Percentiles rank a stretch among this genome's conserved stretches.
Evolutionary conservation across 805 yeast species (phyloP).

Genomic region (Nakazawaea molendinolei): DNA sequence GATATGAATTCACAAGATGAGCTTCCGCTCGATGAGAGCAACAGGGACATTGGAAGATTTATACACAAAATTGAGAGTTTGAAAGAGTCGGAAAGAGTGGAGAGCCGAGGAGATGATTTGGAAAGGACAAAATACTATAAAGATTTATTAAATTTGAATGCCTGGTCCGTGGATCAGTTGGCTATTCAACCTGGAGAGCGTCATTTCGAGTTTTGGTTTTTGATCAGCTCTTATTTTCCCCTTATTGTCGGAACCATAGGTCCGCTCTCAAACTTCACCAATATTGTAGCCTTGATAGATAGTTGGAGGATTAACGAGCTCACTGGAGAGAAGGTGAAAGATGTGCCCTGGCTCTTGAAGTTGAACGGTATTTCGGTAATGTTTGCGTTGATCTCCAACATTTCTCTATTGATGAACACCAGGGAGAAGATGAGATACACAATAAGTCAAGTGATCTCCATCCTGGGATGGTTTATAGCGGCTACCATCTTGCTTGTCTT

Average conservation of each 20-base stretch:
- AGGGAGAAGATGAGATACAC: constrained; percentile 49
- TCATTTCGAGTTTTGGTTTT: constrained; percentile 45
- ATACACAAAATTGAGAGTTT: neutral
- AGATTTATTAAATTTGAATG: constrained; percentile 18
- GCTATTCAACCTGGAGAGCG: constrained; percentile 27
- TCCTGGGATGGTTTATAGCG: constrained; percentile 60
- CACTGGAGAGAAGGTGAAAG: constrained; percentile 26
- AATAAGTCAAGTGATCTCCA: constrained; percentile 56
- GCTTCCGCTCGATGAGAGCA: too few relatives aligned
- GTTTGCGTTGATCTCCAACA: constrained; percentile 62
- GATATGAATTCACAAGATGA: neutral
- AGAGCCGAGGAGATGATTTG: neutral
- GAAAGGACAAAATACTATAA: constrained; percentile 16
- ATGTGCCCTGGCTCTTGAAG: constrained; percentile 37
- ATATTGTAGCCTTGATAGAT: constrained; percentile 64
- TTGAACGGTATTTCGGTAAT: constrained; percentile 59
- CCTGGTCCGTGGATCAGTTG: constrained; percentile 24
- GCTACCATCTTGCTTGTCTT: constrained; percentile 44
- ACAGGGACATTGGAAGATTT: neutral
- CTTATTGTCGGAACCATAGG: constrained; percentile 72
- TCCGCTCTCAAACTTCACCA: constrained; percentile 69
- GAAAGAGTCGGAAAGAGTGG: neutral
- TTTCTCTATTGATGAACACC: constrained; percentile 65
- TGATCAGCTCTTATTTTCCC: constrained; percentile 64
- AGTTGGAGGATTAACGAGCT: constrained; percentile 46